Evolutionary conservation across 768 basidiomycete species (phyloP).

Genomic region (Auricularia heimuer): DNA sequence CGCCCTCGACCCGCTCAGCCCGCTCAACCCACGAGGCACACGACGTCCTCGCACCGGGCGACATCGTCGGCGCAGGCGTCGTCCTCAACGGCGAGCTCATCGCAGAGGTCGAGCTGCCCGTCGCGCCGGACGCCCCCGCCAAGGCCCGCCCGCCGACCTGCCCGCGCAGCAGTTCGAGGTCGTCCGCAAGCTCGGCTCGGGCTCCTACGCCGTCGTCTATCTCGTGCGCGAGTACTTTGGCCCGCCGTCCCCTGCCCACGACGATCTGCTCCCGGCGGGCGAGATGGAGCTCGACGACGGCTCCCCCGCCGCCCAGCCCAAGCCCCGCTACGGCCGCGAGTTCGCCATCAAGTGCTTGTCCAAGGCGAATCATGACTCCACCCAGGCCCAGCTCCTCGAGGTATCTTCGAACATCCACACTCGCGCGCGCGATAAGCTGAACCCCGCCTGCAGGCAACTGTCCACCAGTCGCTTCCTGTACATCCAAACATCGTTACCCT

Average conservation of each 20-base stretch:
- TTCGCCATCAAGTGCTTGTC: conserved; percentile 96
- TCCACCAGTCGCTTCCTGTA: conserved; percentile 83
- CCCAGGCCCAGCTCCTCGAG: conserved; percentile 87
- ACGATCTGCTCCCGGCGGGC: conserved; percentile 19
- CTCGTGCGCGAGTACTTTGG: conserved; percentile 64
- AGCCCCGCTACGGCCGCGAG: conserved; percentile 56
- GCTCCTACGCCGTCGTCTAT: conserved; percentile 91
- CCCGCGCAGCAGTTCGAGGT: conserved; percentile 72
- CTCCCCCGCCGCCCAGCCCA: conserved; percentile 26
- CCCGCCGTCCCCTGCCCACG: conserved; percentile 2
- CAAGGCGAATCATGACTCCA: conserved; percentile 83
- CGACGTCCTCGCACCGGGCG: conserved; percentile 64
- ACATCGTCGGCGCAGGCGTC: conserved; percentile 60
- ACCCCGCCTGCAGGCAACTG: conserved; percentile 53
- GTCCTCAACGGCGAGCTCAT: conserved; percentile 58
- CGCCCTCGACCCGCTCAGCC: background rate
- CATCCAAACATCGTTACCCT: conserved; percentile 95
- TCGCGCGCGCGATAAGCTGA: background rate
- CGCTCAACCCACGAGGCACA: conserved; percentile 41
- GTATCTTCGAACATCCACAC: conserved; percentile 27
- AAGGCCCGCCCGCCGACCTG: conserved; percentile 14
- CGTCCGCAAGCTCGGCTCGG: conserved; percentile 74
- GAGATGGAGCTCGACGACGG: conserved; percentile 34
- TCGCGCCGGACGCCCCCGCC: conserved; percentile 14
- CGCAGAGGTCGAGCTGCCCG: conserved; percentile 42